Conservation (phyloP, 2,329 filamentous ascomycete species). For the Uncinocarpus reesii region DNA sequence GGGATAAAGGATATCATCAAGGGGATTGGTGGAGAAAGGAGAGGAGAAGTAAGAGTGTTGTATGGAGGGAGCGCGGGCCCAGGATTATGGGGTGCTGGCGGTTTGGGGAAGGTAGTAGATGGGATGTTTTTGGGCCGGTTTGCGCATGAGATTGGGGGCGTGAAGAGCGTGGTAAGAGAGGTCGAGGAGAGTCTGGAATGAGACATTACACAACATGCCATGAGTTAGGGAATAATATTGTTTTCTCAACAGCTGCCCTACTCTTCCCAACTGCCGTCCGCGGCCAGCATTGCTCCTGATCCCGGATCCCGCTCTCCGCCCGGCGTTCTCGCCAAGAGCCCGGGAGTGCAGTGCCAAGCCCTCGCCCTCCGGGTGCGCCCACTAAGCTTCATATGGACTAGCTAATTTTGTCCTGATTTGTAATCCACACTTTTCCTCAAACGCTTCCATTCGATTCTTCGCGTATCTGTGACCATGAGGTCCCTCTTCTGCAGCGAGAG, state of each 20-base stretch:
- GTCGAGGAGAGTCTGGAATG: conserved; percentile 39
- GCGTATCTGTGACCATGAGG: neutral
- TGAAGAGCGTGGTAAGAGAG: conserved; percentile 62
- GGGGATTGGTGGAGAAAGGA: conserved; percentile 25
- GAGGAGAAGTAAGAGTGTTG: conserved; percentile 55
- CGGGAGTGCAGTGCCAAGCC: too few species aligned
- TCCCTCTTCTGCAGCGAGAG: neutral
- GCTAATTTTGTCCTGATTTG: conserved; percentile 22
- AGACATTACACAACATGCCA: too few species aligned
- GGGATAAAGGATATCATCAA: conserved; percentile 47
- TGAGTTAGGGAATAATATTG: too few species aligned
- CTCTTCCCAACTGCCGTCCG: too few species aligned
- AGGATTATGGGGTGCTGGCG: conserved; percentile 52
- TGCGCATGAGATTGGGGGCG: conserved; percentile 62
- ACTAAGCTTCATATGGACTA: too few species aligned
- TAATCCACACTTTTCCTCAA: neutral
- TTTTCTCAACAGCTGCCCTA: too few species aligned
- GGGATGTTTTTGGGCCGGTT: conserved; percentile 54
- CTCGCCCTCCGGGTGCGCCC: too few species aligned
- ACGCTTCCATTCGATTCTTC: conserved; percentile 5
- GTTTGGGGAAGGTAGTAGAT: conserved; percentile 21
- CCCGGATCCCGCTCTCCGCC: neutral
- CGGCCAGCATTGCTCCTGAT: too few species aligned
- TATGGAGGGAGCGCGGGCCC: conserved; percentile 79
- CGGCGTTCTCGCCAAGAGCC: neutral